Conservation (phyloP, 768 basidiomycete genomes). For the Rhizopogon sp. region DNA sequence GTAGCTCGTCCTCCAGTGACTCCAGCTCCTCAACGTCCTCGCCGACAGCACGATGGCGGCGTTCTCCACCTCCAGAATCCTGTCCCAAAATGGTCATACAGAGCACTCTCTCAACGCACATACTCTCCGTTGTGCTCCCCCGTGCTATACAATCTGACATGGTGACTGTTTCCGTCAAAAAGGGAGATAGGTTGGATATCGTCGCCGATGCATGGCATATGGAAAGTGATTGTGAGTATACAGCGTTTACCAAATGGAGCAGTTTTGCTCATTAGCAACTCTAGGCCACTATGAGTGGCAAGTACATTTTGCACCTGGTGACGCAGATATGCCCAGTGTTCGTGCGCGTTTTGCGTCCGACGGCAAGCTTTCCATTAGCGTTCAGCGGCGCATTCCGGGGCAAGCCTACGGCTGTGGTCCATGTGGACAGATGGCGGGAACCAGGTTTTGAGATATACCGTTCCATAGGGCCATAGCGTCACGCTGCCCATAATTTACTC, state of each 20-base stretch:
- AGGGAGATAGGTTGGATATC: slow-evolving; percentile 50
- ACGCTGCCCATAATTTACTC: not conserved
- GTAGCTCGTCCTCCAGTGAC: slow-evolving; percentile 13
- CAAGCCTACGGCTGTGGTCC: slow-evolving; percentile 16
- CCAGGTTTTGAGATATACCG: slow-evolving; percentile 23
- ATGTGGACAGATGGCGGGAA: slow-evolving; percentile 12
- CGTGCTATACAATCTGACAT: slow-evolving; percentile 48
- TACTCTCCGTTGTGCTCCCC: slow-evolving; percentile 45
- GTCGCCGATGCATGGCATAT: slow-evolving; percentile 62
- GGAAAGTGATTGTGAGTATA: slow-evolving; percentile 51
- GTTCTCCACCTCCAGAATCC: slow-evolving; percentile 27
- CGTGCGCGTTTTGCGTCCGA: slow-evolving; percentile 44
- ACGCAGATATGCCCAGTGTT: slow-evolving; percentile 49
- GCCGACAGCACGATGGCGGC: slow-evolving; percentile 25
- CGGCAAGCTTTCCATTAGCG: slow-evolving; percentile 44
- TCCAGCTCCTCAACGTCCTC: slow-evolving; percentile 17
- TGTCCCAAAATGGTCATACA: slow-evolving; percentile 42
- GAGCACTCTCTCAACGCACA: slow-evolving; percentile 36
- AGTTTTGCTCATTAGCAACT: not conserved
- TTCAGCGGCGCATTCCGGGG: slow-evolving; percentile 26
- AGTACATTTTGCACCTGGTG: slow-evolving; percentile 46
- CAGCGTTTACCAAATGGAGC: not conserved
- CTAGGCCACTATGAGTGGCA: slow-evolving; percentile 62
- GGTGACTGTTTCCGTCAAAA: slow-evolving; percentile 59
- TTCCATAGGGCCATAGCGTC: not conserved